Evolutionary conservation across 23 red algal genomes (phyloP), one percentile per base, ranked within the genome.

Genomic region (Gracilariopsis chorda): DNA sequence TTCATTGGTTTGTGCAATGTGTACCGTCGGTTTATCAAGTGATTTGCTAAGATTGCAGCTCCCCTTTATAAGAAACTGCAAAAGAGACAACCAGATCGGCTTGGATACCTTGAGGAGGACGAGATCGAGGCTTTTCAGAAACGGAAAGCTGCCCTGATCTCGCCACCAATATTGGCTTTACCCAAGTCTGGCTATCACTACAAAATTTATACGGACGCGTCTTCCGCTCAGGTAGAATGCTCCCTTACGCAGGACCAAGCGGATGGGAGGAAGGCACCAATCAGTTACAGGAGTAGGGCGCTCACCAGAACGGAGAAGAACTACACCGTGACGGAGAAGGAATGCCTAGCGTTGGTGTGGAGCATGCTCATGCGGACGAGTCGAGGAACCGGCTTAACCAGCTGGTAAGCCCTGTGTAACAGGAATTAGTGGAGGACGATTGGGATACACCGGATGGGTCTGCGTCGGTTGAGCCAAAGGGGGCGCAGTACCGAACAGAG

Each of bases 341-440:
- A 78, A 55, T 28, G 28, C 24, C 32, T 78, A 51, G 73, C 37
- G 10, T 23, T 78, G 11, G 73, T 78, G 20, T 78, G 73, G 73
- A 21, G 20, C 19, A 39, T 51, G 32, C 29, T 16, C n/a, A n/a
- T n/a, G n/a, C n/a, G n/a, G n/a, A n/a, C n/a, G n/a, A n/a, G n/a
- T n/a, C n/a, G n/a, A n/a, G n/a, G n/a, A n/a, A n/a, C n/a, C n/a
- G n/a, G n/a, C n/a, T n/a, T n/a, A n/a, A n/a, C n/a, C n/a, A n/a
- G n/a, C n/a, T n/a, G n/a, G n/a, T n/a, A n/a, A n/a, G n/a, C n/a
- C n/a, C n/a, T n/a, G n/a, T n/a, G n/a, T n/a, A n/a, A n/a, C n/a
- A n/a, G n/a, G n/a, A n/a, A n/a, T n/a, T n/a, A n/a, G n/a, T n/a
- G n/a, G n/a, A n/a, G n/a, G n/a, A n/a, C n/a, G n/a, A n/a, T n/a